Percentiles rank a stretch among this genome's conserved stretches.
Conservation (phyloP, 2,329 filamentous ascomycete species). For the Penicillium thymicola region DNA sequence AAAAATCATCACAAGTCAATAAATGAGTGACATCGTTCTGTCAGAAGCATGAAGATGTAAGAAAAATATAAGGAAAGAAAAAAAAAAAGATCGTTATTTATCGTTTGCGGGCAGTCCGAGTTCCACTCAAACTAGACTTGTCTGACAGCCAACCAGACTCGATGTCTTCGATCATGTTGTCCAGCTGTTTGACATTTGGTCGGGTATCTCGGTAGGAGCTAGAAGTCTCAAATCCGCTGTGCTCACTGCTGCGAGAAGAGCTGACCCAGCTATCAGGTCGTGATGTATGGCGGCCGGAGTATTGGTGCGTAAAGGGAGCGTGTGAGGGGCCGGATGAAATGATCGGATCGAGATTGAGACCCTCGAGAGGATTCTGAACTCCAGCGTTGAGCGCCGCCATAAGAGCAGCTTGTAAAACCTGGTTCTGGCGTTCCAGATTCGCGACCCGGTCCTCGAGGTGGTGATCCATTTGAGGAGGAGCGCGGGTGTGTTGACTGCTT, state of each 20-base stretch:
- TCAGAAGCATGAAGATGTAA: neutral
- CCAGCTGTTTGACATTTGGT: slow-evolving; percentile 27
- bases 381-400: slow-evolving; percentile 40
- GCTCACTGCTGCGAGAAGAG: slow-evolving; percentile 28
- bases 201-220: slow-evolving; percentile 19
- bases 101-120: slow-evolving; percentile 10
- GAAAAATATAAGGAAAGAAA: neutral
- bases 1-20: neutral
- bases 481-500: slow-evolving; percentile 13
- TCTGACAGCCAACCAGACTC: slow-evolving; percentile 34
- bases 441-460: slow-evolving; percentile 39
- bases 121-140: slow-evolving; percentile 18
- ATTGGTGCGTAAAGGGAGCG: slow-evolving; percentile 11
- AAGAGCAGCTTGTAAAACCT: slow-evolving; percentile 42
- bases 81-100: slow-evolving; percentile 5
- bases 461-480: slow-evolving; percentile 16
- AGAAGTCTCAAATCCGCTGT: slow-evolving; percentile 25
- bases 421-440: slow-evolving; percentile 43
- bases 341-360: slow-evolving; percentile 23
- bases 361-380: slow-evolving; percentile 30
- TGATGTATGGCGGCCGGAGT: slow-evolving; percentile 14
- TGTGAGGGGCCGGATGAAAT: slow-evolving; percentile 23
- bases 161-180: slow-evolving; percentile 33
- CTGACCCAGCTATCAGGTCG: slow-evolving; percentile 32
- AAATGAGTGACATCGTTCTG: neutral